Base-by-base conservation (phyloP, 495 filamentous ascomycete genomes). In the Sabuloglossum arenarium region DNA sequence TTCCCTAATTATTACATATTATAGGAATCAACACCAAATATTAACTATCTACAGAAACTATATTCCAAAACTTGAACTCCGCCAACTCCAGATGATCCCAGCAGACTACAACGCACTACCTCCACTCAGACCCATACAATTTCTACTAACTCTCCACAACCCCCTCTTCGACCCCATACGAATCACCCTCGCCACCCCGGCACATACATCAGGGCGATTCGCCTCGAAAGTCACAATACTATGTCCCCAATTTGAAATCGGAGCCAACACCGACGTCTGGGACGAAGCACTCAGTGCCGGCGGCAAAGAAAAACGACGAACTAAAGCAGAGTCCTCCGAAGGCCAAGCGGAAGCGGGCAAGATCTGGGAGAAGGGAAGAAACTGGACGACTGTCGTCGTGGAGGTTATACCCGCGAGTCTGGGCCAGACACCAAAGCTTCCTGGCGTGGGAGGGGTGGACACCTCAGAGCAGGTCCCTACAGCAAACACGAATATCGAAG, bases 191-290 rank as follows among this genome's bases (percentile, higher is more conserved):
- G 91, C 85, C 5, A 93, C 91, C 0, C 86, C 91, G 0, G 71
- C 80, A 21, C 75, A 75, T 10, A 94, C 88, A 0, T 86, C 89
- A 0, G 89, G 90, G 11, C 72, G 75, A 19, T 82, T 87, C 57
- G 73, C 77, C 0, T 80, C 80, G 46, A 86, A 79, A 62, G 86
- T 97, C 59, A 96, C 90, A 6, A 84, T 98, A 39, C 75, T 97
- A 11, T 96, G 88, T 63, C 91, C 91, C 6, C 80, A 94, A 59
- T 97, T 98, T 69, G 85, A 93, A 28, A 82, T 98, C 53, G 91
- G 91, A 57, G 85, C 93, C 45, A 95, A 91, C 67, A 87, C 86
- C 31, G 91, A 98, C 65, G 84, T 88, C 24, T 95, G 91, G 84
- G 91, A 96, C 60, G 91, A 97, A 61, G 91, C 88, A 3, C 72